phyloP scores from a whole-genome alignment of 768 basidiomycete genomes.

The Tulasnella sp. region DNA sequence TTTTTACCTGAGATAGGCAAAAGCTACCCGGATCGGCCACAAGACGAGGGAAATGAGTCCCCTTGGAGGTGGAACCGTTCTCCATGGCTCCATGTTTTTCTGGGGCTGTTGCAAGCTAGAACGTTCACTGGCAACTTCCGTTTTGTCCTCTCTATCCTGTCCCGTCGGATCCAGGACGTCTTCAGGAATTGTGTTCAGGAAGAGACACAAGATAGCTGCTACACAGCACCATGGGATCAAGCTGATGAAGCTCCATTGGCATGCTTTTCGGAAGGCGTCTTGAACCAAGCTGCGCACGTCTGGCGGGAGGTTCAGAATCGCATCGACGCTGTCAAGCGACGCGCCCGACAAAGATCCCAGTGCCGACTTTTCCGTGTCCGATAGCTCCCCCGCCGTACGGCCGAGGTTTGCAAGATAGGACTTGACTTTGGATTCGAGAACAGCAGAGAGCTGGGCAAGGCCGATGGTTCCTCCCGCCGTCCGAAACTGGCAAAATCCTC shows the following conservation, averaged over 20 bases:
- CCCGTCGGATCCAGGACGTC: not conserved
- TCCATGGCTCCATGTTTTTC: too few species aligned
- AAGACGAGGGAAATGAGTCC: too few species aligned
- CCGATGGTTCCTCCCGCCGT: conserved; percentile 52
- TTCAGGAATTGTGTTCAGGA: conserved; percentile 41
- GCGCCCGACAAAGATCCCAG: conserved; percentile 32
- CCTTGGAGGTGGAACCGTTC: too few species aligned
- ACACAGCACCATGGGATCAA: conserved; percentile 49
- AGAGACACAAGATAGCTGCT: conserved; percentile 40
- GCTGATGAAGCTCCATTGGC: conserved; percentile 47
- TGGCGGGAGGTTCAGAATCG: conserved; percentile 42
- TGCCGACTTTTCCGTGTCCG: not conserved
- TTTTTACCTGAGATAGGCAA: too few species aligned
- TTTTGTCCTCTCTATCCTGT: too few species aligned
- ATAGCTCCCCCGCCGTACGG: conserved; percentile 18
- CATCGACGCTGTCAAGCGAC: conserved; percentile 40
- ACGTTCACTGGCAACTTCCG: too few species aligned
- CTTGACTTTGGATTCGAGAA: conserved; percentile 47
- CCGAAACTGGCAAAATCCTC: conserved; percentile 41
- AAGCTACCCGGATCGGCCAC: too few species aligned
- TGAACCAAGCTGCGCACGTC: conserved; percentile 40
- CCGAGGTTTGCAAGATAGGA: conserved; percentile 36
- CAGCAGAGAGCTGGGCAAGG: conserved; percentile 51
- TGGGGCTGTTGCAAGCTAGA: too few species aligned
- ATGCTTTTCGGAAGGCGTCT: conserved; percentile 45